These are phyloP conservation scores for Beauveria bassiana DNA, from an alignment of 2,329 filamentous ascomycete species.

Conservation along the genomic window DNA sequence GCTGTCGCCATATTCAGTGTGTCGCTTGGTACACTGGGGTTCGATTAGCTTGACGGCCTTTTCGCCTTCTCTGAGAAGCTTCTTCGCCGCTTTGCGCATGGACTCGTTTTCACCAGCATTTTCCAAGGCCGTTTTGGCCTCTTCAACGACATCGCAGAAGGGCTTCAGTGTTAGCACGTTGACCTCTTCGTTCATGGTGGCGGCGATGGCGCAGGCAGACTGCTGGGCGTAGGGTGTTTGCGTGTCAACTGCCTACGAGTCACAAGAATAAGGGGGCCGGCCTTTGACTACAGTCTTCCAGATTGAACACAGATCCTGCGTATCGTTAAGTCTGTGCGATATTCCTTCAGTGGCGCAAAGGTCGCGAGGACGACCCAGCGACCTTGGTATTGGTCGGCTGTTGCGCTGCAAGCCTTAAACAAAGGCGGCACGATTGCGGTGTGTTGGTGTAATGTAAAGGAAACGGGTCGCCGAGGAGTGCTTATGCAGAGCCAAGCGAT, in stretches of 20 bases:
- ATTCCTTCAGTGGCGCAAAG: background rate
- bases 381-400: background rate
- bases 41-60: conserved; percentile 36
- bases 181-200: conserved; percentile 32
- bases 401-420: background rate
- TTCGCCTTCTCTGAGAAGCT: conserved; percentile 40
- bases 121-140: conserved; percentile 37
- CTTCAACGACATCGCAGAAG: conserved; percentile 46
- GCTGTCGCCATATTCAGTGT: conserved; percentile 37
- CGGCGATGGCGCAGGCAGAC: background rate
- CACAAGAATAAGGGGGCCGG: background rate
- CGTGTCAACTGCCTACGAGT: background rate
- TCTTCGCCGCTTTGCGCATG: conserved; percentile 44
- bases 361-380: background rate
- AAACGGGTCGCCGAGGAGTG: background rate
- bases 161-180: conserved; percentile 39
- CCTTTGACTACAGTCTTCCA: background rate
- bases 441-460: background rate
- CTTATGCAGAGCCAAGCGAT: background rate
- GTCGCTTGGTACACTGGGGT: conserved; percentile 2
- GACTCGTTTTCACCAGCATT: conserved; percentile 37
- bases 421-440: background rate
- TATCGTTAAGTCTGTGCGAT: background rate
- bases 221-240: background rate
- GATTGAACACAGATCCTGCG: background rate